Conservation (phyloP, 768 basidiomycete genomes). For the Hygrophorus russula region DNA sequence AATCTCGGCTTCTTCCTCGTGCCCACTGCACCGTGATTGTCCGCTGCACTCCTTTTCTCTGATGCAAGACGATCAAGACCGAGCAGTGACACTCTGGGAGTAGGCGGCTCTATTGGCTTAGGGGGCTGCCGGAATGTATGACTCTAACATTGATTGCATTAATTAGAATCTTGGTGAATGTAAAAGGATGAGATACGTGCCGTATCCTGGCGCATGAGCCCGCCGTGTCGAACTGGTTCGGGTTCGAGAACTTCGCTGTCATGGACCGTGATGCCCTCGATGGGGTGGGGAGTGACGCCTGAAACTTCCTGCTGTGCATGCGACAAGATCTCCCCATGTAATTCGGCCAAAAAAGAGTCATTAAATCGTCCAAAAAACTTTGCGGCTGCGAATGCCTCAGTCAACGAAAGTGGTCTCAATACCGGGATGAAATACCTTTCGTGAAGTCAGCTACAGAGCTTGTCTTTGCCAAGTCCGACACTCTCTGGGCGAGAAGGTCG, state of each 20-base stretch:
- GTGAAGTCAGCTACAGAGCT: slow-evolving; percentile 56
- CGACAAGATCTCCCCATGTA: slow-evolving; percentile 70
- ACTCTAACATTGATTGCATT: slow-evolving; percentile 28
- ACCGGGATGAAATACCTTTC: slow-evolving; percentile 35
- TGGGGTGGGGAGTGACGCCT: slow-evolving; percentile 55
- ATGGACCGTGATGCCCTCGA: slow-evolving; percentile 72
- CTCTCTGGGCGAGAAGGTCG: slow-evolving; percentile 66
- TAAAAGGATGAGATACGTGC: slow-evolving; percentile 41
- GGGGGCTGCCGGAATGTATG: slow-evolving; percentile 76
- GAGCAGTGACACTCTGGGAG: slow-evolving; percentile 68
- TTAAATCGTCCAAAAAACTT: slow-evolving; percentile 81
- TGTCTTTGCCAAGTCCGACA: slow-evolving; percentile 71
- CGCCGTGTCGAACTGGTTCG: slow-evolving; percentile 64
- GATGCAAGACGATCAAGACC: slow-evolving; percentile 83
- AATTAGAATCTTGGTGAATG: neutral
- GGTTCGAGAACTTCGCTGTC: slow-evolving; percentile 79
- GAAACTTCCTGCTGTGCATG: slow-evolving; percentile 52
- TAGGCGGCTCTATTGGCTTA: slow-evolving; percentile 62
- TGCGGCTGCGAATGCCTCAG: slow-evolving; percentile 37
- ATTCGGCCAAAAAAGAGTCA: slow-evolving; percentile 62
- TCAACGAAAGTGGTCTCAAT: slow-evolving; percentile 2
- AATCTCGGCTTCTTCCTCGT: slow-evolving; percentile 59
- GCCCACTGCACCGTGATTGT: slow-evolving; percentile 30
- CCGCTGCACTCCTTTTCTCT: slow-evolving; percentile 68
- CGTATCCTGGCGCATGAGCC: slow-evolving; percentile 54